phyloP scores from a whole-genome alignment of 345 rosid species.

The Brassica carinata region DNA sequence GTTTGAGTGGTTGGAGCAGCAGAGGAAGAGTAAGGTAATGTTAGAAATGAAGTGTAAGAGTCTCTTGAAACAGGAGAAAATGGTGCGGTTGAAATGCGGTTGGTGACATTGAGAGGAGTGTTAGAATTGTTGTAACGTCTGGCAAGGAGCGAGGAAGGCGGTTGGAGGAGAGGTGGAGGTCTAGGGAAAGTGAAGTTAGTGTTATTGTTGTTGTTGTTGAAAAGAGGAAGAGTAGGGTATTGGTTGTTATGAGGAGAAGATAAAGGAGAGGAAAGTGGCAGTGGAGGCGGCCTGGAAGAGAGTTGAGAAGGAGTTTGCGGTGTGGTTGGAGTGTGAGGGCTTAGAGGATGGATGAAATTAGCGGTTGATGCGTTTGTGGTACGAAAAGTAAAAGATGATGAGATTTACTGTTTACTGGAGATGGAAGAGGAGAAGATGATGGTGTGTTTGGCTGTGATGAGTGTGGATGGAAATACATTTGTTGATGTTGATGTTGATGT shows the following conservation, averaged over 20 bases:
- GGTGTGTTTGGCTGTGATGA: background rate
- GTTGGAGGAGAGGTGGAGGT: background rate
- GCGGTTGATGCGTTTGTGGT: background rate
- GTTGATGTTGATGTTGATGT: too few species aligned
- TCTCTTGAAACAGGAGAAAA: background rate
- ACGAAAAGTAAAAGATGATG: background rate
- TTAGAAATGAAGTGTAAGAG: background rate
- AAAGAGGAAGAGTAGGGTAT: background rate
- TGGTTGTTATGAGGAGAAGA: background rate
- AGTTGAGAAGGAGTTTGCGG: background rate
- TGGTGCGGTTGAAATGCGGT: background rate
- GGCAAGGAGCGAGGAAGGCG: background rate
- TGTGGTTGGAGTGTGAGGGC: constrained; percentile 2
- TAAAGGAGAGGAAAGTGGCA: background rate
- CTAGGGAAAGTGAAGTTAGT: background rate
- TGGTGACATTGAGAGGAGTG: background rate
- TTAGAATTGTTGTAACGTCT: background rate
- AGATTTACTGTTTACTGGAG: background rate
- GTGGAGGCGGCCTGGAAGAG: background rate
- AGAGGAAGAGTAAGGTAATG: background rate
- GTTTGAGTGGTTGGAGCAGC: background rate
- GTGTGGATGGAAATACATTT: background rate
- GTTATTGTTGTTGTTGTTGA: background rate
- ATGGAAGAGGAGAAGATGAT: background rate
- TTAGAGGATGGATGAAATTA: background rate